These are phyloP conservation scores for Podospora sp. DNA, from an alignment of 495 filamentous ascomycete species.

Conservation along the genomic window DNA sequence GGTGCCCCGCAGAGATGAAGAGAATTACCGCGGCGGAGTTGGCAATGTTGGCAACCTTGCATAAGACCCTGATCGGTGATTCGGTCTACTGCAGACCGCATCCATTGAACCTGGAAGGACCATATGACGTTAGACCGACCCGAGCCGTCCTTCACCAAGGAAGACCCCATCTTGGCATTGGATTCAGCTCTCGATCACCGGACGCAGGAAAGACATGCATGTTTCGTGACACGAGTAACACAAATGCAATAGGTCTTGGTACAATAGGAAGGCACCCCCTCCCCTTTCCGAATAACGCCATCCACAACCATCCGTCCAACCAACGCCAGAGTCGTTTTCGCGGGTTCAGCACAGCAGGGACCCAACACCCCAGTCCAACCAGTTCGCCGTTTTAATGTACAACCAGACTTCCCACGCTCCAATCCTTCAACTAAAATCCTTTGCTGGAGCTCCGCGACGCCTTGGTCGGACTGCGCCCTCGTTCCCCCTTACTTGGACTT, in stretches of 20 bases:
- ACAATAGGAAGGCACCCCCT: not conserved
- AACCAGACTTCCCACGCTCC: not conserved
- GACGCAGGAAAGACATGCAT: too few relatives aligned
- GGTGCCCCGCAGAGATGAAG: not conserved
- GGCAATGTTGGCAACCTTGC: not conserved
- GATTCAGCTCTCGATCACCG: too few relatives aligned
- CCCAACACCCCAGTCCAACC: not conserved
- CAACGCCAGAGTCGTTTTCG: not conserved
- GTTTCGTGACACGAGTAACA: too few relatives aligned
- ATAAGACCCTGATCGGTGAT: not conserved
- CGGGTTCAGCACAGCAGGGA: not conserved
- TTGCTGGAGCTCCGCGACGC: slow-evolving; percentile 41
- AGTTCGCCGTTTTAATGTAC: not conserved
- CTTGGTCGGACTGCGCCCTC: slow-evolving; percentile 47
- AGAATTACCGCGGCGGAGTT: not conserved
- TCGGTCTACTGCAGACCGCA: not conserved
- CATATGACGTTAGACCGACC: not conserved
- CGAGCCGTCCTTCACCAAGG: not conserved
- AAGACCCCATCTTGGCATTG: too few relatives aligned
- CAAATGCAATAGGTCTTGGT: not conserved
- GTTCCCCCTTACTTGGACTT: slow-evolving; percentile 50
- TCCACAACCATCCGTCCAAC: not conserved
- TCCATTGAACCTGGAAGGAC: not conserved
- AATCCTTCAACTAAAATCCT: slow-evolving; percentile 33
- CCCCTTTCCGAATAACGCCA: not conserved